These are phyloP conservation scores for Phalaenopsis hybrid DNA, from an alignment of 116 monocot genomes.

Conservation along the genomic window DNA sequence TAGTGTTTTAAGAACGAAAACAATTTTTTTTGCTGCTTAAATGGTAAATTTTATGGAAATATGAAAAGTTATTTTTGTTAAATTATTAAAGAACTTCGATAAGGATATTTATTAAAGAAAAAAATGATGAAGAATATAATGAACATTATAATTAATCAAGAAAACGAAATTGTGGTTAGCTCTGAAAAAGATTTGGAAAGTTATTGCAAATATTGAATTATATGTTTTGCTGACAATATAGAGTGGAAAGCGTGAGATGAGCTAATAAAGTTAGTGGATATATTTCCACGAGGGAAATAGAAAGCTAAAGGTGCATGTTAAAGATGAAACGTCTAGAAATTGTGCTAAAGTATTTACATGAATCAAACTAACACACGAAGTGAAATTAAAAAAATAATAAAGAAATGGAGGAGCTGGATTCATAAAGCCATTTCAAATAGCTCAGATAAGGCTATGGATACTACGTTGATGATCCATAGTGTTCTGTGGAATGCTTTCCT, in stretches of 20 bases:
- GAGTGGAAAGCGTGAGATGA: background rate
- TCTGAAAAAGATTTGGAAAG: background rate
- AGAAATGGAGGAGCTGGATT: background rate
- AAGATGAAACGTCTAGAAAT: background rate
- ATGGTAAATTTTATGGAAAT: too few relatives aligned
- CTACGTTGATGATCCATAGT: too few relatives aligned
- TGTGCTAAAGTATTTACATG: background rate
- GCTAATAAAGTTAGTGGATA: background rate
- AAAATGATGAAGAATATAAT: background rate
- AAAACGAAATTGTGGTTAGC: too few relatives aligned
- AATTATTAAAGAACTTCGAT: background rate
- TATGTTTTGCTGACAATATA: background rate
- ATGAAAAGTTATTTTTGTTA: background rate
- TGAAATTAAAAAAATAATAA: background rate
- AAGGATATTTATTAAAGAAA: background rate
- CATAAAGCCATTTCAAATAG: background rate
- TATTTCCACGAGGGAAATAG: background rate
- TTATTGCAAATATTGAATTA: background rate
- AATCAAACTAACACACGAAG: background rate
- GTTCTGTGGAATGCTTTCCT: too few relatives aligned
- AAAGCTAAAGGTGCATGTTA: background rate
- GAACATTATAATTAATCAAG: background rate
- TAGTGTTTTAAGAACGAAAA: background rate
- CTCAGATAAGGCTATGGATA: background rate
- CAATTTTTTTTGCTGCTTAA: too few relatives aligned